Base-by-base conservation (phyloP, 306 rosid genomes). In the Nissolia schottii region DNA sequence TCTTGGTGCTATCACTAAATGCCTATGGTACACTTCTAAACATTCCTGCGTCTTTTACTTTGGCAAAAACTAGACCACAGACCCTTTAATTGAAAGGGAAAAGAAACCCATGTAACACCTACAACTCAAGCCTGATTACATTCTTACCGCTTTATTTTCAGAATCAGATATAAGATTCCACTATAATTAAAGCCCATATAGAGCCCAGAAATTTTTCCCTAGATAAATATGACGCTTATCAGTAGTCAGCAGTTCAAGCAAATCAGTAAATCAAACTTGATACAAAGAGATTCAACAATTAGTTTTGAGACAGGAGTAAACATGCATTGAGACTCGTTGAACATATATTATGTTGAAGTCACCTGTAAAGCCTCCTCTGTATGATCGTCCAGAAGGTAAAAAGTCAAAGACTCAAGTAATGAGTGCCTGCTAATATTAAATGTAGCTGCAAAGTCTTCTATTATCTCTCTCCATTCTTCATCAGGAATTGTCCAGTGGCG, bases 401-500 rank as follows among this genome's bases (percentile, higher is more conserved):
- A 95, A 16, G 87, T 73, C 76, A 86, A 62, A 19, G 96, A 92
- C 77, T 95, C 99, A 50, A 91, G 85, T 66, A 92, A 80, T 18
- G 89, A 88, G 76, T 85, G 90, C 74, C 97, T 87, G 65, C 88
- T 79, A 62, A 88, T 87, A 51, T 82, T 86, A 77, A 95, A 95
- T 34, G 93, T 74, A 38, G 93, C 87, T 46, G 97, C 92, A 46
- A 95, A 95, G 71, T 95, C 97, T 50, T 89, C 97, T 19, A 95
- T 24, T 43, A 87, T 74, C 83, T 76, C 68, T 56, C 93, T 92
- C 99, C 99, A 95, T 61, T 76, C 76, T 68, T 88, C 89, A 67
- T 95, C 97, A 13, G 96, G 93, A 81, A 81, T 73, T 45, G 84
- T 84, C 99, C 99, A 92, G 80, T 92, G 90, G 35, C 96, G 90